phyloP scores from a whole-genome alignment of 768 basidiomycete genomes.

The Collybia sordida region DNA sequence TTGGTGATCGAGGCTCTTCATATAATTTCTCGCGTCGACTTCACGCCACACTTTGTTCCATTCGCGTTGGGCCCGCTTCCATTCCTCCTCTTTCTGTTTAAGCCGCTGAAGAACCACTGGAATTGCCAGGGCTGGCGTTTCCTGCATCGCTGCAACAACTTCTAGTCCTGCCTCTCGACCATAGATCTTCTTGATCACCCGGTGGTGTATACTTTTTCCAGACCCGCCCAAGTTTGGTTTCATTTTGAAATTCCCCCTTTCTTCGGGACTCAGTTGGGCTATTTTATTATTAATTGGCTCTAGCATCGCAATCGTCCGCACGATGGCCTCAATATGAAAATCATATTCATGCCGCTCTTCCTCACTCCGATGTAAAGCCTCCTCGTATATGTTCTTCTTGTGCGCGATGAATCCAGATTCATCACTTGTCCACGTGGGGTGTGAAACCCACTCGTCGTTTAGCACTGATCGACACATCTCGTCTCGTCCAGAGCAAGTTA shows the following conservation, averaged over 20 bases:
- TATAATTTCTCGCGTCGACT: constrained; percentile 91
- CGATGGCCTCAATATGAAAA: constrained; percentile 95
- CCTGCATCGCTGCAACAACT: constrained; percentile 87
- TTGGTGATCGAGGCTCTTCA: constrained; percentile 92
- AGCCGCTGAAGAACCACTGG: constrained; percentile 87
- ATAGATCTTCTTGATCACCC: constrained; percentile 97
- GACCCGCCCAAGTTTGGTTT: constrained; percentile 88
- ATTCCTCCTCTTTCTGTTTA: constrained; percentile 97
- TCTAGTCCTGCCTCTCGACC: constrained; percentile 82
- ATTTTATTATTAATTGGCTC: constrained; percentile 93
- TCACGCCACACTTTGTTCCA: constrained; percentile 99
- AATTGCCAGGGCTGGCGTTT: constrained; percentile 84
- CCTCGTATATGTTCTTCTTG: constrained; percentile 95
- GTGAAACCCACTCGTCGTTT: constrained; percentile 98
- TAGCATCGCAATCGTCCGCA: constrained; percentile 84
- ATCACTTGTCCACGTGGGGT: constrained; percentile 93
- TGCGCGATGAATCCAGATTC: constrained; percentile 89
- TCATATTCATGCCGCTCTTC: constrained; percentile 99
- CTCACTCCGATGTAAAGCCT: constrained; percentile 93
- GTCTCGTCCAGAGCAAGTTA: constrained; percentile 92
- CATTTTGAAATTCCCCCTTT: constrained; percentile 77
- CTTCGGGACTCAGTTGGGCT: constrained; percentile 72
- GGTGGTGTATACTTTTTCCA: constrained; percentile 87
- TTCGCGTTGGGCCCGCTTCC: constrained; percentile 95
- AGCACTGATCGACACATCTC: constrained; percentile 95